phyloP scores from a whole-genome alignment of 352 stramenopile genomes.

The Globisporangium okanoganense region DNA sequence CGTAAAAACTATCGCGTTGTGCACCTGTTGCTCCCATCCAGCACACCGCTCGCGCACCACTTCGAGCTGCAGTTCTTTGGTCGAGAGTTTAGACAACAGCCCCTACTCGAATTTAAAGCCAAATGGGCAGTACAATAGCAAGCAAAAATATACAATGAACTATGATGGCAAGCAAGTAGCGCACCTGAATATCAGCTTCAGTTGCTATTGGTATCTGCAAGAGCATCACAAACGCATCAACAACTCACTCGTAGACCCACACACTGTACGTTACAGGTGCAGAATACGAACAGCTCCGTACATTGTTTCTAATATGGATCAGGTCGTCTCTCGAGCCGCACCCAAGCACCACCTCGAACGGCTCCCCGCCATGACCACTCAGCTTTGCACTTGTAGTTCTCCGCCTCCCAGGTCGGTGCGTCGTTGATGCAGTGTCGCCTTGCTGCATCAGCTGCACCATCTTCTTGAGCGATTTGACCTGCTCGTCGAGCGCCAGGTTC shows the following conservation, averaged over 20 bases:
- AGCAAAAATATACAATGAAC: too few relatives aligned
- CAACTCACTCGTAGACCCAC: background rate
- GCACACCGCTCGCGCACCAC: slow-evolving; percentile 32
- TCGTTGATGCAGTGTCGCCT: background rate
- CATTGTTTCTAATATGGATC: background rate
- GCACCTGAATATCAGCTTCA: slow-evolving; percentile 14
- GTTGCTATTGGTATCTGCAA: slow-evolving; percentile 11
- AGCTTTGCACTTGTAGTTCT: slow-evolving; percentile 1
- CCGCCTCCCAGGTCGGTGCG: background rate
- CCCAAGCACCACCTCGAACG: slow-evolving; percentile 3
- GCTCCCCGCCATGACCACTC: background rate
- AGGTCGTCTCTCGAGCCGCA: slow-evolving; percentile 1
- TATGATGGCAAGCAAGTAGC: too few relatives aligned
- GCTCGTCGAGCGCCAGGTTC: slow-evolving; percentile 42
- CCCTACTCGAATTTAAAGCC: too few relatives aligned
- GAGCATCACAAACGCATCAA: background rate
- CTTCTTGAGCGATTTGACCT: slow-evolving; percentile 42
- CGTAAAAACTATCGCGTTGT: background rate
- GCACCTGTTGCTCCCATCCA: slow-evolving; percentile 42
- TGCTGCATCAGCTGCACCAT: slow-evolving; percentile 23
- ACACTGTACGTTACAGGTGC: background rate
- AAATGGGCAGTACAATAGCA: too few relatives aligned
- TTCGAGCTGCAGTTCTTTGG: slow-evolving; percentile 39
- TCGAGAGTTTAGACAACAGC: slow-evolving; percentile 23
- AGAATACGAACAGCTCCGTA: background rate